Evolutionary conservation across 2,329 filamentous ascomycete genomes (phyloP).

Genomic region (Ceratocystis cacaofunesta): DNA sequence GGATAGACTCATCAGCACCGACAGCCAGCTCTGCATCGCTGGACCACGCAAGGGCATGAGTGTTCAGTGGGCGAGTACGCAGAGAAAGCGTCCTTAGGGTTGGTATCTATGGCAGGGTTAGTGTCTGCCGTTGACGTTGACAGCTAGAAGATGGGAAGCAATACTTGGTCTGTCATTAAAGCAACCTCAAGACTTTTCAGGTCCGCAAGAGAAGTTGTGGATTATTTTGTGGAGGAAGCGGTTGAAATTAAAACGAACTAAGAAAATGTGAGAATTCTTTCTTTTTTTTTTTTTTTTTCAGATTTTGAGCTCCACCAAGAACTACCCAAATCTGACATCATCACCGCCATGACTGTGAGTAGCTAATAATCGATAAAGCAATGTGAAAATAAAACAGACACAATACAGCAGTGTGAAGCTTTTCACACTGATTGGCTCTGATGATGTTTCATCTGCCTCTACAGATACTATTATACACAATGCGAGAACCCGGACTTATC

Average conservation of each 20-base stretch:
- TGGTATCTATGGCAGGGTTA: slow-evolving; percentile 25
- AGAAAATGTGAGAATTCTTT: not conserved
- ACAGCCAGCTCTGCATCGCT: slow-evolving; percentile 43
- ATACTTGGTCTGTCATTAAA: slow-evolving; percentile 12
- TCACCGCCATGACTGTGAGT: not conserved
- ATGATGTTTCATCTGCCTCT: not conserved
- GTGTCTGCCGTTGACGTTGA: not conserved
- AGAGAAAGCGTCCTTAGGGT: slow-evolving; percentile 34
- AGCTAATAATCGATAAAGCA: not conserved
- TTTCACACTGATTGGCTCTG: too few relatives aligned
- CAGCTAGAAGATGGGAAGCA: not conserved
- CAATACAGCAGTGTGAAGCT: too few relatives aligned
- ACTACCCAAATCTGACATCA: slow-evolving; percentile 1
- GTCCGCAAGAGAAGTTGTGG: not conserved
- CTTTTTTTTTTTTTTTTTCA: not conserved
- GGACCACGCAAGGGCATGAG: slow-evolving; percentile 36
- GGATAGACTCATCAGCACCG: slow-evolving; percentile 40
- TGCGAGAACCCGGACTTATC: not conserved
- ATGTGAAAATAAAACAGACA: not conserved
- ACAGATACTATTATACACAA: not conserved
- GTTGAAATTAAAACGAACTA: not conserved
- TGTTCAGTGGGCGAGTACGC: slow-evolving; percentile 30
- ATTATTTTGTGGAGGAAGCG: not conserved
- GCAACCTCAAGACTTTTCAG: not conserved
- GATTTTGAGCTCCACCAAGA: not conserved